A percentile compares a stretch with the other conserved stretches of the same genome.
These are phyloP conservation scores for Pythium folliculosum DNA, from an alignment of 352 stramenopile species.

Conservation along the genomic window DNA sequence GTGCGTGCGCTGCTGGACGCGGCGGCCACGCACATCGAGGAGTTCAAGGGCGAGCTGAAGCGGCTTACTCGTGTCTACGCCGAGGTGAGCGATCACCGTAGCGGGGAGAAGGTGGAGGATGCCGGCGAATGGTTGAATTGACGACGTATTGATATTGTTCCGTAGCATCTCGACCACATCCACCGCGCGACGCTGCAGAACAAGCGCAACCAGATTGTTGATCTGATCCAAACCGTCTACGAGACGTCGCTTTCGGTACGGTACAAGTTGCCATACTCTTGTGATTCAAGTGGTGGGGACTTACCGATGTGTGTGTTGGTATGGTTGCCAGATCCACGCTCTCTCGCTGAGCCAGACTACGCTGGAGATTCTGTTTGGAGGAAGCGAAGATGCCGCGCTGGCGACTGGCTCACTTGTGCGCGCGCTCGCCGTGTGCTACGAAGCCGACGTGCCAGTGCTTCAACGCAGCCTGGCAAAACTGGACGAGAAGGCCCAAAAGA, in stretches of 20 bases:
- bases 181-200: slow-evolving; percentile 28
- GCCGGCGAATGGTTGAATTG: neutral
- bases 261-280: neutral
- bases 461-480: slow-evolving; percentile 48
- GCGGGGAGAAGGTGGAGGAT: neutral
- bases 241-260: slow-evolving; percentile 51
- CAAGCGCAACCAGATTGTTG: slow-evolving; percentile 41
- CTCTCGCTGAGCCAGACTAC: slow-evolving; percentile 31
- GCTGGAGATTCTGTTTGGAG: slow-evolving; percentile 33
- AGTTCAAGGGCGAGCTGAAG: slow-evolving; percentile 23
- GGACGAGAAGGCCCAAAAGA: slow-evolving; percentile 39
- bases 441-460: slow-evolving; percentile 48
- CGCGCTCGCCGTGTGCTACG: slow-evolving; percentile 59
- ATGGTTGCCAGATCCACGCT: slow-evolving; percentile 12
- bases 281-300: neutral
- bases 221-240: slow-evolving; percentile 44
- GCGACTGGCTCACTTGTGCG: slow-evolving; percentile 44
- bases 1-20: slow-evolving; percentile 14
- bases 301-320: neutral
- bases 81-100: slow-evolving; percentile 16
- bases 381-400: slow-evolving; percentile 31
- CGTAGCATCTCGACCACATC: slow-evolving; percentile 44
- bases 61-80: slow-evolving; percentile 34
- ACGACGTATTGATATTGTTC: neutral
- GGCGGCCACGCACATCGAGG: slow-evolving; percentile 24